These are phyloP conservation scores for Trichoderma erinaceum DNA, from an alignment of 495 filamentous ascomycete genomes.

Conservation along the genomic window DNA sequence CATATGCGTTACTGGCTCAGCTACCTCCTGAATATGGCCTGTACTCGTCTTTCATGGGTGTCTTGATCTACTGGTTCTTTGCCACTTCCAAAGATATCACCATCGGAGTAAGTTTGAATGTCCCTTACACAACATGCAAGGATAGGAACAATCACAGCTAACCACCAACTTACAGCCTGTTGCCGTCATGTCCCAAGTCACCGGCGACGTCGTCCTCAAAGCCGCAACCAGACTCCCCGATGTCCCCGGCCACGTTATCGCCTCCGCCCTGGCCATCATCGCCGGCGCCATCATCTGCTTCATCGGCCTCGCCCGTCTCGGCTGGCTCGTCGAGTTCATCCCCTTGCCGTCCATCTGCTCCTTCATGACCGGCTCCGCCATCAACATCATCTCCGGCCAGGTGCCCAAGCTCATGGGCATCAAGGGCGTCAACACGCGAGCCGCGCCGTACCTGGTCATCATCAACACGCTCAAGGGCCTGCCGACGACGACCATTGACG, in stretches of 20 bases:
- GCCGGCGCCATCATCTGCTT: constrained; percentile 41
- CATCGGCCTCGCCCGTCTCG: constrained; percentile 42
- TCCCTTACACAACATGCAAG: constrained; percentile 2
- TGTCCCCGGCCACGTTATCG: constrained; percentile 34
- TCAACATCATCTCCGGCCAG: constrained; percentile 48
- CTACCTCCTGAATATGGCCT: constrained; percentile 55
- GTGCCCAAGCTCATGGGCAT: constrained; percentile 45
- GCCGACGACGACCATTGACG: constrained; percentile 41
- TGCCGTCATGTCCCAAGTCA: constrained; percentile 88
- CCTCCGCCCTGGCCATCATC: constrained; percentile 41
- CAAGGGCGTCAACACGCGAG: constrained; percentile 42
- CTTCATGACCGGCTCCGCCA: constrained; percentile 51
- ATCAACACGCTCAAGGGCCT: constrained; percentile 48
- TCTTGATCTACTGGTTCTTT: constrained; percentile 61
- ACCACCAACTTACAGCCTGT: constrained; percentile 57
- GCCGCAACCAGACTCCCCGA: constrained; percentile 41
- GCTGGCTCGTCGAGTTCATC: constrained; percentile 51
- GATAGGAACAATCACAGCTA: not conserved
- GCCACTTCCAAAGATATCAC: constrained; percentile 66
- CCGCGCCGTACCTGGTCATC: constrained; percentile 44
- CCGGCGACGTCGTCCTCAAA: constrained; percentile 64
- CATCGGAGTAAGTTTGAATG: constrained; percentile 49
- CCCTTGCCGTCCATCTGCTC: constrained; percentile 44
- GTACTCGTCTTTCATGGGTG: constrained; percentile 62
- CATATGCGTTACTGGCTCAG: constrained; percentile 54